Base-by-base conservation (phyloP, 371 early-diverging fungal genomes). In the Zychaea mexicana region DNA sequence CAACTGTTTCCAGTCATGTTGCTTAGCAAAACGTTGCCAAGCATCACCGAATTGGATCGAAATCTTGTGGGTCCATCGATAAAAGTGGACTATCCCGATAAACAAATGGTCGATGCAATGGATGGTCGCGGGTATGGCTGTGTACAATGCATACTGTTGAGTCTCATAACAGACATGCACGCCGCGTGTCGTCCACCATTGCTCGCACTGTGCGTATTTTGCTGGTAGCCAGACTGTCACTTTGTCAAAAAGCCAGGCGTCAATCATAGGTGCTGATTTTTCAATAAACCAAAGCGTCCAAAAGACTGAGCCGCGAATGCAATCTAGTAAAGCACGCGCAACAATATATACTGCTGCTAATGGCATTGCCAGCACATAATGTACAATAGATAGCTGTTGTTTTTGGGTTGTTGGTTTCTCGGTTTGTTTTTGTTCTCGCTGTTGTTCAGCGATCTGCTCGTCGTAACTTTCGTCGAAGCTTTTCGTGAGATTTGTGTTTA, bases 201-300 rank as follows among this genome's bases (percentile, higher is more conserved):
- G 1, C 27, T 67, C 67, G 0, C 46, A 26, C 27, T 65, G 47
- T 3, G 62, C 55, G 3, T 60, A 32, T 24, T 54, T 64, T 0
- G 27, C 22, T 2, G 80, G 80, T 17, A 79, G 3, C 30, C 66
- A 61, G 0, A 69, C 64, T 0, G 77, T 79, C 9, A 69, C 67
- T 5, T 54, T 70, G 9, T 76, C 68, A 56, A 71, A 79, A 2
- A 79, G 56, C 77, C 77, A 79, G 19, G 73, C 73, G 57, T 79
- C 80, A 0, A 79, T 30, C 19, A 62, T 31, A 0, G 80, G 80
- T 4, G 70, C 59, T 0, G 65, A 31, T 59, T 56, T 46, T 26
- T 79, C 80, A 38, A 63, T 28, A 2, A 22, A 54, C 74, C 74
- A 76, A 0, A 79, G 27, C 3, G 59, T 45, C 28, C 28, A 58